Evolutionary conservation across 768 basidiomycete genomes (phyloP).

Genomic region (Tylopilus sp.): DNA sequence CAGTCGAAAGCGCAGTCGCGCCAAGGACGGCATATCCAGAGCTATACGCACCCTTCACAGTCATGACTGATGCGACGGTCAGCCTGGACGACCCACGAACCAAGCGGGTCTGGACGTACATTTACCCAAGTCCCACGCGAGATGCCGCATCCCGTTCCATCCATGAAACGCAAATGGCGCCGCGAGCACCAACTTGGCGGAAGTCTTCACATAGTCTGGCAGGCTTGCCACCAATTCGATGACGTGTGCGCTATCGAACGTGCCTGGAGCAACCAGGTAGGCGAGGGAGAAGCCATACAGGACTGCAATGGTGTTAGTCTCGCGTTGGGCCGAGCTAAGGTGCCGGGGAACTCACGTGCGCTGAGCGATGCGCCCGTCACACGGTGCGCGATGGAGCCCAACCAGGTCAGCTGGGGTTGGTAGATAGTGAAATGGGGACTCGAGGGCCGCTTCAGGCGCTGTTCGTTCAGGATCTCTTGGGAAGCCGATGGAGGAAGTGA

Average conservation of each 20-base stretch:
- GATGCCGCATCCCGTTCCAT: slow-evolving; percentile 86
- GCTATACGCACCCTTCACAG: slow-evolving; percentile 73
- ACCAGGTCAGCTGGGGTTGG: slow-evolving; percentile 90
- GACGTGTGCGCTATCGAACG: slow-evolving; percentile 76
- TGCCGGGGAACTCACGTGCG: slow-evolving; percentile 30
- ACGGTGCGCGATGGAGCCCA: slow-evolving; percentile 83
- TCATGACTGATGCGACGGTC: too few relatives aligned
- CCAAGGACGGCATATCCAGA: slow-evolving; percentile 85
- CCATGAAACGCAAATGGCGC: slow-evolving; percentile 89
- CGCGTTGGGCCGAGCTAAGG: background rate
- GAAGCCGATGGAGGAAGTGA: slow-evolving; percentile 59
- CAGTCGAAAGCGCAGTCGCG: slow-evolving; percentile 70
- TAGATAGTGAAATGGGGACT: slow-evolving; percentile 98
- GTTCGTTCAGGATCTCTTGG: slow-evolving; percentile 73
- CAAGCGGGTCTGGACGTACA: too few relatives aligned
- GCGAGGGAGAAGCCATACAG: slow-evolving; percentile 86
- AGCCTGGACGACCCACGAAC: too few relatives aligned
- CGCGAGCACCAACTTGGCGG: slow-evolving; percentile 76
- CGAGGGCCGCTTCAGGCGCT: slow-evolving; percentile 84
- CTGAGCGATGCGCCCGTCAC: slow-evolving; percentile 80
- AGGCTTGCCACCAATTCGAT: slow-evolving; percentile 67
- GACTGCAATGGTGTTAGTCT: slow-evolving; percentile 41
- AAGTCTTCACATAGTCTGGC: slow-evolving; percentile 73
- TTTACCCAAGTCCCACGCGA: slow-evolving; percentile 85
- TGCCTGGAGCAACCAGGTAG: slow-evolving; percentile 79